Evolutionary conservation across 768 basidiomycete genomes (phyloP), one percentile per base, ranked within the genome.

Genomic region (Russula abietina): DNA sequence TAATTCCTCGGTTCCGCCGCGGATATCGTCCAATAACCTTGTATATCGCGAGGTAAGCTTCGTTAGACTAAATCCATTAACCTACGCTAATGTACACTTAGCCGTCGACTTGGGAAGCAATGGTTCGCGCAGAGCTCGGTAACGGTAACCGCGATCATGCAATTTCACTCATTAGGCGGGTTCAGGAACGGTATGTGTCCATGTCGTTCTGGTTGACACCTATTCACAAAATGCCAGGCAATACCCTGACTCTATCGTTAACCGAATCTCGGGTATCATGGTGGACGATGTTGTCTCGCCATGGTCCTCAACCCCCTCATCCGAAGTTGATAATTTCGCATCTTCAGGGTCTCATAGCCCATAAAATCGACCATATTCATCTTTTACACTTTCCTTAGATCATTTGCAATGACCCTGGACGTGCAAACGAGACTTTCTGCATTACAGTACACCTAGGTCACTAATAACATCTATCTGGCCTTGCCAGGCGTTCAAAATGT

Each of bases 101-200:
- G 86, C 93, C 92, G 14, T 93, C 90, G 45, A 95, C 93, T 0
- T 96, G 91, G 87, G 97, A 98, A 71, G 86, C 85, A 5, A 98
- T 99, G 94, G 84, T 99, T 66, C 83, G 91, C 16, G 91, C 90
- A 1, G 97, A 99, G 71, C 79, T 98, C 12, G 85, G 85, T 22
- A 83, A 80, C 55, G 91, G 91, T 14, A 83, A 91, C 67, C 83
- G 85, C 14, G 81, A 85, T 51, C 79, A 79, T 12, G 96, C 95
- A 0, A 52, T 83, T 4, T 81, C 78, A 3, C 77, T 98, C 0
- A 77, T 95, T 33, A 80, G 84, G 59, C 81, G 91, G 51, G 75
- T 94, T 68, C 84, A 83, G 73, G 80, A 84, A 69, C 82, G 92
- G 87, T 88, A 67, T 36, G 83, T 32, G 17, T 28, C n/a, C 9